Conservation (phyloP, 129 eudicot species). For the Tagetes patula region DNA sequence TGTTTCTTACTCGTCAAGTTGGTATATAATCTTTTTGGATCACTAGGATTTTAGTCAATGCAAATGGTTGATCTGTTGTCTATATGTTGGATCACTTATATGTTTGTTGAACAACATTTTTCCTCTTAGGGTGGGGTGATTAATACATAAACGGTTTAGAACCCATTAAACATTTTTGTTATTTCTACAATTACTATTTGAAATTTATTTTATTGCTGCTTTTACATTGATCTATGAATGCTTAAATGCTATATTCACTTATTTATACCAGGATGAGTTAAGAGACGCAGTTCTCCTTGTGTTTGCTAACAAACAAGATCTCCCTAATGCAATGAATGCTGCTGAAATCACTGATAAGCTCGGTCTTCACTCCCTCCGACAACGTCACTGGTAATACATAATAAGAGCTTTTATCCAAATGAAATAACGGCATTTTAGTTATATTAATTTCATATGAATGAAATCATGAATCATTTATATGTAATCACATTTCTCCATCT, state of each 20-base stretch:
- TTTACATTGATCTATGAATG: neutral
- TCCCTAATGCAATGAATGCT: conserved; percentile 79
- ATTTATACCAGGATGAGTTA: conserved; percentile 54
- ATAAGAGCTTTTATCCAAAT: neutral
- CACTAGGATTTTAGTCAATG: neutral
- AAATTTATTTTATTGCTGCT: neutral
- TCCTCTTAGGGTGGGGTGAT: neutral
- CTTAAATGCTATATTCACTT: conserved; percentile 7
- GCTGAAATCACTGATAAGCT: conserved; percentile 80
- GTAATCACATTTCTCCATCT: neutral
- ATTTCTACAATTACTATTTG: neutral
- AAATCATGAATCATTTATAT: neutral
- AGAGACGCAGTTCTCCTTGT: conserved; percentile 80
- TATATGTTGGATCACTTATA: neutral
- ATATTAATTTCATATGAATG: neutral
- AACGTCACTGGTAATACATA: conserved; percentile 66
- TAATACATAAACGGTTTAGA: neutral
- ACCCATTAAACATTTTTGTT: neutral
- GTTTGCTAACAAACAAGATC: conserved; percentile 82
- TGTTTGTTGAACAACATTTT: too few relatives aligned
- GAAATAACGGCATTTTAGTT: neutral
- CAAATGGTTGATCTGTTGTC: conserved; percentile 1
- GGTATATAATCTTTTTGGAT: neutral
- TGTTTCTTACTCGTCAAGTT: neutral
- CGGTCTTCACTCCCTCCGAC: conserved; percentile 80